Percentiles rank a stretch among this genome's conserved stretches.
Evolutionary conservation across 192 early-diverging fungal species (phyloP).

Genomic region (Dissophora globulifera): DNA sequence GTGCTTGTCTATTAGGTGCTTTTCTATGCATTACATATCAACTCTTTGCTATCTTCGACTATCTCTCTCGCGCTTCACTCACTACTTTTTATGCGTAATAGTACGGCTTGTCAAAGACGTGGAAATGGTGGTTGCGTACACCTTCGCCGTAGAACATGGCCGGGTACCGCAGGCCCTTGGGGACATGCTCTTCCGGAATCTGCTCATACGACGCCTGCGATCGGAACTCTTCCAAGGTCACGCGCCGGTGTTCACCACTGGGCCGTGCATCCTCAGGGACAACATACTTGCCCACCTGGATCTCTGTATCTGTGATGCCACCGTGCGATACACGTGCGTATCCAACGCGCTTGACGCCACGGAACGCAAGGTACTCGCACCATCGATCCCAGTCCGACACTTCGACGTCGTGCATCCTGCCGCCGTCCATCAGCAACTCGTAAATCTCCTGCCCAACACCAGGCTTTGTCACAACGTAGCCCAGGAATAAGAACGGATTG

Average conservation of each 20-base stretch:
- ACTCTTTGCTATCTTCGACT: no score
- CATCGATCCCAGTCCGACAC: conserved; percentile 80
- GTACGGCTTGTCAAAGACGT: conserved; percentile 81
- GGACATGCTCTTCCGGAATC: conserved; percentile 65
- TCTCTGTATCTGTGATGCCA: conserved; percentile 86
- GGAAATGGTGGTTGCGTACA: conserved; percentile 79
- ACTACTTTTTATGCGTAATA: conserved; percentile 64
- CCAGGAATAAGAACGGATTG: conserved; percentile 84
- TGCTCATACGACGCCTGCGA: conserved; percentile 67
- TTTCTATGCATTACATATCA: no score
- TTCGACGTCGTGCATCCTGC: conserved; percentile 82
- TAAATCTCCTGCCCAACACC: conserved; percentile 66
- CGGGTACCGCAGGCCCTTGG: conserved; percentile 70
- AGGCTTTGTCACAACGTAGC: conserved; percentile 85
- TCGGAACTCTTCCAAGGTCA: conserved; percentile 33
- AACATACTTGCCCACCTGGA: conserved; percentile 81
- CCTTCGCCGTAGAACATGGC: conserved; percentile 73
- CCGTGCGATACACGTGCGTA: conserved; percentile 85
- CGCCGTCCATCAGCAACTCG: conserved; percentile 70
- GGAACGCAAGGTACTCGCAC: conserved; percentile 87
- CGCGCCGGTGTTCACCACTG: conserved; percentile 18
- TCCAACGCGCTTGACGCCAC: conserved; percentile 75
- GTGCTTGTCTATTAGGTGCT: no score
- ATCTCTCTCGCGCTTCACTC: background rate
- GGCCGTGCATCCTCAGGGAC: conserved; percentile 56